Evolutionary conservation across 1,284 basidiomycete species (phyloP).

Genomic region (Ceratobasidium sp.): DNA sequence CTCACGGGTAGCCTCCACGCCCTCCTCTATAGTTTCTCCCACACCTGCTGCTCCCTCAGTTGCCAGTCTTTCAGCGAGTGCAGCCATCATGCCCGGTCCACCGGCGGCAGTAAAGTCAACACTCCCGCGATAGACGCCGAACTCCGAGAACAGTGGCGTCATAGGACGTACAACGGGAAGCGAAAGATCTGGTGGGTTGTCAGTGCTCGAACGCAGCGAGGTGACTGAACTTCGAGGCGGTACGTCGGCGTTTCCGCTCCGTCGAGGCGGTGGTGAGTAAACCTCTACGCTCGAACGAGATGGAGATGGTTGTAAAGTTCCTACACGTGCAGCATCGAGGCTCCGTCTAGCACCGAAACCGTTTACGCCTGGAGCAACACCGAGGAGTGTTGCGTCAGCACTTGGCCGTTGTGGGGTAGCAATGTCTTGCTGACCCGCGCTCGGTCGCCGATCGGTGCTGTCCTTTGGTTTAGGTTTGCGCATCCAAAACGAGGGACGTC

Average conservation of each 20-base stretch:
- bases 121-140: conserved; percentile 37
- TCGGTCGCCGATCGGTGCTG: conserved; percentile 12
- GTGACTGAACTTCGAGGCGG: conserved; percentile 6
- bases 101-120: conserved; percentile 36
- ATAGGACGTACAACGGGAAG: conserved; percentile 26
- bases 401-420: neutral
- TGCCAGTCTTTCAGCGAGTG: conserved; percentile 10
- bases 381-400: neutral
- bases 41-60: neutral
- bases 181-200: conserved; percentile 8
- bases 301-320: neutral
- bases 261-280: conserved; percentile 3
- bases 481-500: conserved; percentile 38
- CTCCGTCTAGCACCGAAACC: conserved; percentile 10
- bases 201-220: conserved; percentile 7
- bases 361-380: neutral
- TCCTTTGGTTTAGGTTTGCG: conserved; percentile 25
- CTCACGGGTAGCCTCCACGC: neutral
- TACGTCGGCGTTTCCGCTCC: conserved; percentile 1
- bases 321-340: neutral
- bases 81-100: conserved; percentile 28
- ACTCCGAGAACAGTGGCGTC: conserved; percentile 38
- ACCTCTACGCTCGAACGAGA: conserved; percentile 12
- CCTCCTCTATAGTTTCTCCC: conserved; percentile 14
- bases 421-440: conserved; percentile 6